Evolutionary conservation across 176 grass and related monocot genomes (phyloP).

Genomic region (Dendrocalamus sinicus): DNA sequence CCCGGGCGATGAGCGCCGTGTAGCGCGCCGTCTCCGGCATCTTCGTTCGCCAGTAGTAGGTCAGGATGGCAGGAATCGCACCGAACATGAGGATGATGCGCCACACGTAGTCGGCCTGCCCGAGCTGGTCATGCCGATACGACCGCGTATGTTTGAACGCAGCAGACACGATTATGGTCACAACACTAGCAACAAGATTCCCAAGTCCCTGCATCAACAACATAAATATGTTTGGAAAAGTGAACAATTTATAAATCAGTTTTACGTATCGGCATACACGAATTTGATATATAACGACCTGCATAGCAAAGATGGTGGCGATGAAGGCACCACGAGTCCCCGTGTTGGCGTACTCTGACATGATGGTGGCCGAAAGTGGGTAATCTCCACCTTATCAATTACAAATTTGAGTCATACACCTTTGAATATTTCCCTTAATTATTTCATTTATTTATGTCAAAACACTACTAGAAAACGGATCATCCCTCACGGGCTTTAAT

Average conservation of each 20-base stretch:
- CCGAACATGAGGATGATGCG: not conserved
- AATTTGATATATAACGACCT: not conserved
- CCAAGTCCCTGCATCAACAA: not conserved
- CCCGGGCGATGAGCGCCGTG: conserved; percentile 61
- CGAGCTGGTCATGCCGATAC: not conserved
- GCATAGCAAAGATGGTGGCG: conserved; percentile 47
- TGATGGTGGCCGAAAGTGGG: conserved; percentile 49
- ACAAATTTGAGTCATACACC: no score
- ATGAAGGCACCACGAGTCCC: conserved; percentile 49
- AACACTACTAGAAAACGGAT: no score
- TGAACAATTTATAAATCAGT: not conserved
- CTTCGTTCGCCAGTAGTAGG: conserved; percentile 73
- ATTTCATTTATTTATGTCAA: no score
- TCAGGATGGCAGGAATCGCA: not conserved
- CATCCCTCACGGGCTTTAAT: no score
- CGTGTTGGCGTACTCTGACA: conserved; percentile 52
- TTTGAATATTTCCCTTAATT: no score
- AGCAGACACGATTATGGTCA: not conserved
- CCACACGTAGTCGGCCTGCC: not conserved
- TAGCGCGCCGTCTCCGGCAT: conserved; percentile 84
- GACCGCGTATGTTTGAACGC: not conserved
- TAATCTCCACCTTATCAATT: not conserved
- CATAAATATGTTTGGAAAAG: not conserved
- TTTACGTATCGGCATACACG: not conserved
- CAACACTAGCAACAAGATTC: not conserved